Percentiles rank a stretch among this genome's conserved stretches.
phyloP scores from a whole-genome alignment of 192 early-diverging fungal genomes.

The Chytriomyces sp. region DNA sequence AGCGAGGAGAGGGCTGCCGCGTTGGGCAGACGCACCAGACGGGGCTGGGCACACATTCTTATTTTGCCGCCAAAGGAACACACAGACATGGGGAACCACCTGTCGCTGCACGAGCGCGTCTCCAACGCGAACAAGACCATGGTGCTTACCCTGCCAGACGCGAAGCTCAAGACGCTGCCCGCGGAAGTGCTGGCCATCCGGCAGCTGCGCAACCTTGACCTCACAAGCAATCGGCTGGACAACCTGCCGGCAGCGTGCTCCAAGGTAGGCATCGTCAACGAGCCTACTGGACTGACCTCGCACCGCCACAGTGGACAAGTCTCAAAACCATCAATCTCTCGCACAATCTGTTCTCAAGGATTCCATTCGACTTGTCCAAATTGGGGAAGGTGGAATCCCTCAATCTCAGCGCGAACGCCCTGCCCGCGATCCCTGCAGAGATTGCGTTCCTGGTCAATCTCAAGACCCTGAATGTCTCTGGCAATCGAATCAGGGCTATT shows the following conservation, averaged over 20 bases:
- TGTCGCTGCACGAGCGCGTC: constrained; percentile 16
- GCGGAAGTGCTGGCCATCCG: constrained; percentile 8
- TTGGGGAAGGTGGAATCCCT: constrained; percentile 66
- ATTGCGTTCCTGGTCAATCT: constrained; percentile 69
- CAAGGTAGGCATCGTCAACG: not conserved
- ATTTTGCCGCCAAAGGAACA: too few species aligned
- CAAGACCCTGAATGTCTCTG: constrained; percentile 59
- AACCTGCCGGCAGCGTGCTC: not conserved
- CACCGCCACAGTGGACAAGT: constrained; percentile 7
- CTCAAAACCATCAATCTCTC: constrained; percentile 45
- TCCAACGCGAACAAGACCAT: constrained; percentile 26
- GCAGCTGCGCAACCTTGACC: constrained; percentile 27
- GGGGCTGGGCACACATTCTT: too few species aligned
- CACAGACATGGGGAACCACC: constrained; percentile 21
- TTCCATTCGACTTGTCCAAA: constrained; percentile 73
- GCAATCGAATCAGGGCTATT: constrained; percentile 14
- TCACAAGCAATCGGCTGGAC: constrained; percentile 21
- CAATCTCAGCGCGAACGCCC: constrained; percentile 56
- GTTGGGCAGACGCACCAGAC: not conserved
- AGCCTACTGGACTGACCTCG: not conserved
- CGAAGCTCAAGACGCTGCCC: constrained; percentile 15
- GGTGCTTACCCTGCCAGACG: constrained; percentile 17
- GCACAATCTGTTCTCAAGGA: constrained; percentile 59
- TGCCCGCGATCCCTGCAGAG: constrained; percentile 62
- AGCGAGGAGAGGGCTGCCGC: not conserved